A percentile compares a stretch with the other conserved stretches of the same genome.
phyloP scores from a whole-genome alignment of 768 basidiomycete genomes.

The Hebeloma cylindrosporum region DNA sequence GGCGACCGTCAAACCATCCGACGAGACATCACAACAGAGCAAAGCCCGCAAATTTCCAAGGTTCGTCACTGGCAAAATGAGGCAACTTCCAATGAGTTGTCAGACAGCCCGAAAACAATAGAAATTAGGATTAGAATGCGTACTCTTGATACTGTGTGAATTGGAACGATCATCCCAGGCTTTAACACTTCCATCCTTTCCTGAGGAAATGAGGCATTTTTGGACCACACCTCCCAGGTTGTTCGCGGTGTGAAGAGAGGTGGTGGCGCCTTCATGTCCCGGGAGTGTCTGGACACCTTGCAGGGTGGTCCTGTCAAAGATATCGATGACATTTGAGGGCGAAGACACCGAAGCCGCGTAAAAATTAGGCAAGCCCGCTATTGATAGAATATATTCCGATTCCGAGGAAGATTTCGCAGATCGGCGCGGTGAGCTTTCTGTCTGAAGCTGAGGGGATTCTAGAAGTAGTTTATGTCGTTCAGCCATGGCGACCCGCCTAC shows the following conservation, averaged over 20 bases:
- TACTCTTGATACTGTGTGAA: constrained; percentile 58
- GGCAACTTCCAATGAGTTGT: constrained; percentile 38
- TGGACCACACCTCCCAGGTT: constrained; percentile 41
- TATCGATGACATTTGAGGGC: constrained; percentile 63
- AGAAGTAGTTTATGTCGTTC: constrained; percentile 20
- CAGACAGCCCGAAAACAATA: constrained; percentile 23
- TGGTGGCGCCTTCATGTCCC: constrained; percentile 60
- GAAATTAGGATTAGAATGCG: constrained; percentile 26
- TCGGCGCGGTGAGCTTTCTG: constrained; percentile 15
- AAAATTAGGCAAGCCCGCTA: constrained; percentile 45
- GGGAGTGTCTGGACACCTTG: constrained; percentile 44
- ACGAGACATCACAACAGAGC: constrained; percentile 69
- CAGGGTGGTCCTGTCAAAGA: constrained; percentile 63
- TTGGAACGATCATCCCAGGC: constrained; percentile 73
- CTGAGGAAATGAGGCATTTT: constrained; percentile 58
- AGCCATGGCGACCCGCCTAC: too few species aligned
- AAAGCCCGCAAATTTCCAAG: constrained; percentile 44
- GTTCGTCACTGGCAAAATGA: constrained; percentile 45
- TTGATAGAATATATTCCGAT: constrained; percentile 58
- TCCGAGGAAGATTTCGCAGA: constrained; percentile 22
- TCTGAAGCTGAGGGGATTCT: constrained; percentile 21
- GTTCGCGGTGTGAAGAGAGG: constrained; percentile 48
- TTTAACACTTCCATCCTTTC: constrained; percentile 69
- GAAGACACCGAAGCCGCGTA: constrained; percentile 66
- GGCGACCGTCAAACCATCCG: constrained; percentile 70